Base-by-base conservation (phyloP, 2,329 filamentous ascomycete genomes). In the Aspergillus aculeatus region DNA sequence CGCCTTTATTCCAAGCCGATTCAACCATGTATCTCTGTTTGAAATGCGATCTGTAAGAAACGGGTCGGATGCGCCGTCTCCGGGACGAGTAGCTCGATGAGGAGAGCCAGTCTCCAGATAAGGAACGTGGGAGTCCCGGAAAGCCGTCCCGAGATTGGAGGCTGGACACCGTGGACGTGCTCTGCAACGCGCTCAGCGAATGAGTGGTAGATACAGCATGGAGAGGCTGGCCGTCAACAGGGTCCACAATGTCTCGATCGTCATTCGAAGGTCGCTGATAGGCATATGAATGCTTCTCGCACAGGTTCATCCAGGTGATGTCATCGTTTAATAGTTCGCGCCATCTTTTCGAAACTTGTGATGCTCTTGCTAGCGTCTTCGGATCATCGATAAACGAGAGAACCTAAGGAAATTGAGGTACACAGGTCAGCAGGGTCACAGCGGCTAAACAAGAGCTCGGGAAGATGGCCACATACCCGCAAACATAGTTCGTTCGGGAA, bases 11-110 rank as follows among this genome's bases (percentile, higher is more conserved):
- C 95, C 95, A 99, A 14, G 95, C 95, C 0, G 93, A 96, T 75
- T 99, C 95, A 16, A 99, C 94, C 78, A 98, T 86, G 74, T 98
- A 98, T 71, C 92, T 86, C 74, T 98, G 93, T 76, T 98, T 98
- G 81, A 99, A 99, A 76, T 98, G 94, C 5, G 91, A 96, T 71
- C 96, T 92, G 79, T 98, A 97, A 1, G 92, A 94, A 67, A 88
- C 88, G 29, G 91, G 83, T 66, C 89, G 89, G 6, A 75, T 86
- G 79, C 79, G 87, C 74, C 70, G 77, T 66, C 74, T 78, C 49
- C 73, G 69, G 16, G 75, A 69, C 63, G 64, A 73, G 55, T 61
- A 66, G 73, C 63, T 64, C 12, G 69, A 67, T 50, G 67, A 68
- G 38, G 71, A 68, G 21, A 69, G 64, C 67, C 70, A 73, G 58